phyloP scores from a whole-genome alignment of 768 basidiomycete genomes.

The Leccinellum albellum region DNA sequence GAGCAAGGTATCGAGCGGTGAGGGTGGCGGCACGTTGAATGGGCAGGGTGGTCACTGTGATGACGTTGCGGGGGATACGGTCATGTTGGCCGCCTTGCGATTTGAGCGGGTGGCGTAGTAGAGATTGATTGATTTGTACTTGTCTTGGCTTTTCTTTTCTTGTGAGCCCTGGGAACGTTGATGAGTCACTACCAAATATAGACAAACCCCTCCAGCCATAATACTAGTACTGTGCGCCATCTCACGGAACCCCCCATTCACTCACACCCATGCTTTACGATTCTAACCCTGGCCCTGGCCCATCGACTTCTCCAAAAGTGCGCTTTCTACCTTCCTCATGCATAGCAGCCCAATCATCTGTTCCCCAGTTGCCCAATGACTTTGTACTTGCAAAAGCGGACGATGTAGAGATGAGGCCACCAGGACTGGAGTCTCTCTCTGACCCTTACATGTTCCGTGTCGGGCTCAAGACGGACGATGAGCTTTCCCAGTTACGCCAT shows the following conservation, averaged over 20 bases:
- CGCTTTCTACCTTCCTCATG: background rate
- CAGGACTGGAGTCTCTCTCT: conserved; percentile 29
- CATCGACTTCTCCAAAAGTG: conserved; percentile 10
- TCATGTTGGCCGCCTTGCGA: conserved; percentile 60
- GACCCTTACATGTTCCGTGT: conserved; percentile 70
- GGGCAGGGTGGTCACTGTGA: conserved; percentile 16
- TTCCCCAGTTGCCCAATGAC: conserved; percentile 1
- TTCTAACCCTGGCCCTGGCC: conserved; percentile 10
- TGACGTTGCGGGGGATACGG: conserved; percentile 39
- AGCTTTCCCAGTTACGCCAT: conserved; percentile 57
- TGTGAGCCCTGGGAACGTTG: too few species aligned
- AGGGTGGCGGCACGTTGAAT: conserved; percentile 6
- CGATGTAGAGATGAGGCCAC: conserved; percentile 41
- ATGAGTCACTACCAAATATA: too few species aligned
- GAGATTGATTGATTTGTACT: too few species aligned
- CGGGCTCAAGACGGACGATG: conserved; percentile 57
- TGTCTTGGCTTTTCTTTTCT: too few species aligned
- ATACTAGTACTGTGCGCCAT: too few species aligned
- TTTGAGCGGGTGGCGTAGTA: too few species aligned
- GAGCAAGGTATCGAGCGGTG: conserved; percentile 49
- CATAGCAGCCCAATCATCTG: background rate
- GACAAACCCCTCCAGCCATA: too few species aligned
- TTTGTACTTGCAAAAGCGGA: background rate
- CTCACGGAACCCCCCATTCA: too few species aligned
- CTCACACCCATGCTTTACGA: conserved; percentile 14